phyloP scores from a whole-genome alignment of 192 early-diverging fungal species.

The Coemansia sp. region DNA sequence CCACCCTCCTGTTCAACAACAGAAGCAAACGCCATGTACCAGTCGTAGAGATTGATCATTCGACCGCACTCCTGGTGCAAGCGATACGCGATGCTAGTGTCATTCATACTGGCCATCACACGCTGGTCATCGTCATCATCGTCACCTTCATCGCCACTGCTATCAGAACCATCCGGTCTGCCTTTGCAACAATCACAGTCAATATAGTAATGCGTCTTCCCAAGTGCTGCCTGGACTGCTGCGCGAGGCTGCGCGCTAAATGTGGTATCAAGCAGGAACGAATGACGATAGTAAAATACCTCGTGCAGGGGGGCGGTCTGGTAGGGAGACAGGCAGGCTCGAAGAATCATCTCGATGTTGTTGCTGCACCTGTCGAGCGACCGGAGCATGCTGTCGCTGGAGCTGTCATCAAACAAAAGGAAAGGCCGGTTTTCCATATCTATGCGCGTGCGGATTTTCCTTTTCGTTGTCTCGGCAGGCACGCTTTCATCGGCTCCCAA shows the following conservation, averaged over 20 bases:
- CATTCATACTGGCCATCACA: slow-evolving; percentile 66
- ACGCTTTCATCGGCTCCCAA: slow-evolving; percentile 1
- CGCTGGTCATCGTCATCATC: slow-evolving; percentile 36
- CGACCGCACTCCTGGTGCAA: slow-evolving; percentile 89
- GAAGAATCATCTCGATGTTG: slow-evolving; percentile 25
- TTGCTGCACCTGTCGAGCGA: slow-evolving; percentile 31
- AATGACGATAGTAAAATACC: slow-evolving; percentile 73
- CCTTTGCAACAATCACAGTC: slow-evolving; percentile 74
- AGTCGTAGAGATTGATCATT: slow-evolving; percentile 93
- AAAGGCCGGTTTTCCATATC: slow-evolving; percentile 46
- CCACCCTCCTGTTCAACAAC: slow-evolving; percentile 63
- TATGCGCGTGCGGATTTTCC: slow-evolving; percentile 38
- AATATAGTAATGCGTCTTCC: slow-evolving; percentile 73
- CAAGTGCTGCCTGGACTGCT: slow-evolving; percentile 79
- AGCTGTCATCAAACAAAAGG: slow-evolving; percentile 36
- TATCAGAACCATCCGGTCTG: neutral
- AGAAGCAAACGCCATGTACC: slow-evolving; percentile 81
- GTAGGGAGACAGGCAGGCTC: slow-evolving; percentile 54
- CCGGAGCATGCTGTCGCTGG: slow-evolving; percentile 32
- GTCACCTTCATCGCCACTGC: slow-evolving; percentile 13
- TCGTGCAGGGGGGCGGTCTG: slow-evolving; percentile 66
- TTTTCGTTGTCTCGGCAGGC: neutral
- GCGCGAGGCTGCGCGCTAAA: slow-evolving; percentile 83
- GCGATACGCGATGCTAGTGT: slow-evolving; percentile 86
- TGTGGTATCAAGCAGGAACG: slow-evolving; percentile 69